Conservation (phyloP, 179 eudicot genomes). For the Nepenthes alata region DNA sequence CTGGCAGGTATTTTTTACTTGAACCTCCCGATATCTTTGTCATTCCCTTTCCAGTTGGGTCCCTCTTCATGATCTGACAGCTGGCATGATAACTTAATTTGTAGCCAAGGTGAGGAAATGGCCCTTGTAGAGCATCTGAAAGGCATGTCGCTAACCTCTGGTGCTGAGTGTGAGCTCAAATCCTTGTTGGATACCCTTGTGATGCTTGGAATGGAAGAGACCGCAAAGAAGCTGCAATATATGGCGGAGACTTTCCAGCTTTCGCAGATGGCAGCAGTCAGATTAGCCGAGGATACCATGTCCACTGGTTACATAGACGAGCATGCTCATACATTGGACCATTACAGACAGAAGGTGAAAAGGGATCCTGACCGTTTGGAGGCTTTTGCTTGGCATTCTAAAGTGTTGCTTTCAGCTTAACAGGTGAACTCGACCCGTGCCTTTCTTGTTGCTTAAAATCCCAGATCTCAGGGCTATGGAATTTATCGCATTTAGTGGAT, state of each 20-base stretch:
- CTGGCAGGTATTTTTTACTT: conserved; percentile 66
- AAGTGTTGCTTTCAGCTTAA: conserved; percentile 38
- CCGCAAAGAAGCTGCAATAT: conserved; percentile 59
- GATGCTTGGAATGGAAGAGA: conserved; percentile 69
- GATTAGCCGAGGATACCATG: conserved; percentile 55
- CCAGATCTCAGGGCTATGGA: too few species aligned
- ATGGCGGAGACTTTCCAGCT: conserved; percentile 55
- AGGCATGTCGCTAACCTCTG: conserved; percentile 62
- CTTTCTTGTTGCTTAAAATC: too few species aligned
- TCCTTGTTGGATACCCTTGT: conserved; percentile 55
- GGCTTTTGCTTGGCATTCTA: conserved; percentile 59
- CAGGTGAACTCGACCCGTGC: conserved; percentile 6
- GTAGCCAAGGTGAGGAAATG: conserved; percentile 85
- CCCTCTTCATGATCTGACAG: conserved; percentile 1
- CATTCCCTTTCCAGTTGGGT: background rate
- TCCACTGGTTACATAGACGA: conserved; percentile 56
- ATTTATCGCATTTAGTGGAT: too few species aligned
- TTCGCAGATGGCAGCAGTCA: conserved; percentile 75
- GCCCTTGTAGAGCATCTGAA: conserved; percentile 85
- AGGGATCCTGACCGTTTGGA: conserved; percentile 34
- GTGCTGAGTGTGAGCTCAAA: conserved; percentile 61
- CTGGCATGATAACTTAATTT: conserved; percentile 11
- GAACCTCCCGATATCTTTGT: background rate
- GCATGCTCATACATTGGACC: conserved; percentile 45
- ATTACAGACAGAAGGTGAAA: conserved; percentile 39